Evolutionary conservation across 2,329 filamentous ascomycete species (phyloP), one percentile per base, ranked within the genome.

Genomic region (Hysterium pulicare): DNA sequence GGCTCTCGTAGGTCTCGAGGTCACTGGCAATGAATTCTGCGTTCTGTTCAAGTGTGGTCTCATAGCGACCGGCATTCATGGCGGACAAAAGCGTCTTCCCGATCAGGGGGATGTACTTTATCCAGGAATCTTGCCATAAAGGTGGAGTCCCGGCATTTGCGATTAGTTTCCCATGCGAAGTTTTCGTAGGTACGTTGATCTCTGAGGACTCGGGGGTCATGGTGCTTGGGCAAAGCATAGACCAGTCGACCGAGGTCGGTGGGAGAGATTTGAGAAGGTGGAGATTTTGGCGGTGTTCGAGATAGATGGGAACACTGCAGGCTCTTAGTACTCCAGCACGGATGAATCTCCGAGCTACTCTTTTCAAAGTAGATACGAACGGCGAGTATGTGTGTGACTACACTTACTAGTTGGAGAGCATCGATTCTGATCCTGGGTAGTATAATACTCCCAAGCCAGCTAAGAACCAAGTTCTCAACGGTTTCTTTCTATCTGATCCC

Each of bases 1-100:
- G 46, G 19, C 57, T 59, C 31, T 58, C 51, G 2, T 34, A 38
- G 23, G 24, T 54, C 44, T 60, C 64, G 33, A 72, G 53, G 51
- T 72, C 69, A 33, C 49, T 56, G 10, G 68, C 67, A 33, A 73
- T 59, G 35, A 71, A 68, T n/a, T 71, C 70, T 2, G 69, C 70
- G 43, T 66, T 64, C 42, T 67, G 61, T 46, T 72, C 69, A 8
- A 70, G 59, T 10, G 61, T 67, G 2, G 64, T 69, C 13, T 45
- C 38, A 53, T 71, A 70, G 13, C 61, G 55, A 23, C 42, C 23
- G 7, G 49, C 48, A 44, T 68, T 59, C 42, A 61, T 59, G 1
- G 45, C 48, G 5, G 51, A 41, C n/a, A 57, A 41, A 21, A 69
- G 7, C 24, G 53, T 41, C 39, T 45, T 56, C 10, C 66, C 68